Conservation (phyloP, 768 basidiomycete genomes). For the Mycena vitilis region DNA sequence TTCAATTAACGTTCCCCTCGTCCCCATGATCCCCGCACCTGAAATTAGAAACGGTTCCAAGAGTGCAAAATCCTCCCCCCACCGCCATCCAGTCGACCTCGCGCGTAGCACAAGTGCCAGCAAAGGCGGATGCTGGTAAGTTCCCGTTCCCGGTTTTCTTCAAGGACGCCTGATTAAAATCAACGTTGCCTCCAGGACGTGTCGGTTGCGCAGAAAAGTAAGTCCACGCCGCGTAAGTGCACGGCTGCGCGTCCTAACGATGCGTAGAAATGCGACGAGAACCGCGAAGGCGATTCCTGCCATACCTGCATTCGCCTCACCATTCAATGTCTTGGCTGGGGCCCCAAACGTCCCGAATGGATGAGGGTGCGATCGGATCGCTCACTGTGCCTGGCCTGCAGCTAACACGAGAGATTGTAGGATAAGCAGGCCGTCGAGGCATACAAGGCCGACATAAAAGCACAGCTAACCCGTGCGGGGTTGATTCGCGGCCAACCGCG, state of each 20-base stretch:
- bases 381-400: constrained; percentile 30
- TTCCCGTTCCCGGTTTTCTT: constrained; percentile 36
- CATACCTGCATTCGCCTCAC: constrained; percentile 83
- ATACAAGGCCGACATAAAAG: constrained; percentile 88
- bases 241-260: background rate
- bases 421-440: constrained; percentile 85
- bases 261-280: constrained; percentile 87
- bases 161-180: background rate
- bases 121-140: constrained; percentile 86
- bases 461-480: constrained; percentile 79
- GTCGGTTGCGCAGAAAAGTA: constrained; percentile 85
- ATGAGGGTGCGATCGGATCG: constrained; percentile 69
- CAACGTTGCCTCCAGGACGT: constrained; percentile 66
- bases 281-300: constrained; percentile 84
- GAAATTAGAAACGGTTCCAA: constrained; percentile 38
- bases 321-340: constrained; percentile 89
- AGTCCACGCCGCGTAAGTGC: constrained; percentile 33
- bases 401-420: constrained; percentile 49
- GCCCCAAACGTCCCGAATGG: constrained; percentile 87
- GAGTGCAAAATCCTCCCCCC: constrained; percentile 59
- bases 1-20: constrained; percentile 52
- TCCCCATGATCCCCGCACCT: constrained; percentile 46
- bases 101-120: constrained; percentile 66
- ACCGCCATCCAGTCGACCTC: constrained; percentile 59
- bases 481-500: constrained; percentile 88